Conservation (phyloP, 208 protist genomes). For the Vickermania spadyakhi region DNA sequence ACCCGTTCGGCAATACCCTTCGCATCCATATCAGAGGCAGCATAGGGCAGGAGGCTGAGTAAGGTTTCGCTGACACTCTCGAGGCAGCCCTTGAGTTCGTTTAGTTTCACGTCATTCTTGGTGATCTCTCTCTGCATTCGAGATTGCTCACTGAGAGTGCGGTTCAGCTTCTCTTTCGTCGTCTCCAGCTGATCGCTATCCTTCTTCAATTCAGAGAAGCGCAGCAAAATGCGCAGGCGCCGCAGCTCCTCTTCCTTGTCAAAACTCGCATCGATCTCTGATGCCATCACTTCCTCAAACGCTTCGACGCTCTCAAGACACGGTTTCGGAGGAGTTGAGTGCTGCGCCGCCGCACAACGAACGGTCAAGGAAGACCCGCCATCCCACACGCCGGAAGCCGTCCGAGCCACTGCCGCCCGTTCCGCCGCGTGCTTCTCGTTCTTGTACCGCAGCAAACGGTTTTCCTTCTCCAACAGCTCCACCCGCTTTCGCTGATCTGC, state of each 20-base stretch:
- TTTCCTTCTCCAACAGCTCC: conserved; percentile 4
- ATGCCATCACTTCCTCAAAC: no score
- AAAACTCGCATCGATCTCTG: background rate
- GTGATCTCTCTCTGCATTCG: conserved; percentile 3
- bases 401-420: background rate
- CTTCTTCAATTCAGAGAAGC: conserved; percentile 70
- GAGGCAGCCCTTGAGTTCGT: conserved; percentile 1
- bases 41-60: background rate
- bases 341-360: background rate
- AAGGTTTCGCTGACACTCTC: background rate
- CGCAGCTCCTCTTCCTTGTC: conserved; percentile 38
- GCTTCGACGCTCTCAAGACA: no score
- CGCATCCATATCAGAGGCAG: background rate
- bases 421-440: background rate
- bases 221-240: conserved; percentile 52
- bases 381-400: background rate
- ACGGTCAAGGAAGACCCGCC: background rate
- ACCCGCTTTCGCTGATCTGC: conserved; percentile 4
- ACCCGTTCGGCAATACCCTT: background rate
- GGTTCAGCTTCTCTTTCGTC: conserved; percentile 8
- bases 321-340: background rate
- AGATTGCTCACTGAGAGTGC: conserved; percentile 8
- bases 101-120: background rate
- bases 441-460: conserved; percentile 6
- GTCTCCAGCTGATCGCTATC: conserved; percentile 37